phyloP scores from a whole-genome alignment of 306 rosid genomes.

The Cicer bijugum region DNA sequence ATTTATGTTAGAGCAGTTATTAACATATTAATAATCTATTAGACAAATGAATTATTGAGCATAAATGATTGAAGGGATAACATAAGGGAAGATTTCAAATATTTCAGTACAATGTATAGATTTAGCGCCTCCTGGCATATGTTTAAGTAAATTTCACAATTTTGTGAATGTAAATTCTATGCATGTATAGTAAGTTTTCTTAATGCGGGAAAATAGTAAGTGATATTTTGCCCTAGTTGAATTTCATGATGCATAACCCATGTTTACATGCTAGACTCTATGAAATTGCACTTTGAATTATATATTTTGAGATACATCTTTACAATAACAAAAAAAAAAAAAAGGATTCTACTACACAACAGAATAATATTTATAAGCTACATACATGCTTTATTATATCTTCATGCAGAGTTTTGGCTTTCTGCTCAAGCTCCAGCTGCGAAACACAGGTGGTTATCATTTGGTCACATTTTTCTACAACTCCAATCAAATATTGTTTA shows the following conservation, averaged over 20 bases:
- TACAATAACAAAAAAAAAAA: not conserved
- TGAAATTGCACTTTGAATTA: constrained; percentile 21
- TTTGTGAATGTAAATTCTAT: constrained; percentile 8
- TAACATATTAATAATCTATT: constrained; percentile 3
- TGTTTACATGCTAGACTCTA: constrained; percentile 23
- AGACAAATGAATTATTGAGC: constrained; percentile 8
- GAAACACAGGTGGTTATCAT: constrained; percentile 45
- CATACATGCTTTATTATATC: constrained; percentile 73
- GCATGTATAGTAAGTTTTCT: constrained; percentile 1
- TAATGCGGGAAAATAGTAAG: constrained; percentile 23
- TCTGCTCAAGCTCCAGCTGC: constrained; percentile 77
- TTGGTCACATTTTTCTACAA: constrained; percentile 33
- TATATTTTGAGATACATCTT: constrained; percentile 21
- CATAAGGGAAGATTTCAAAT: constrained; percentile 38
- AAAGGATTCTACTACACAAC: constrained; percentile 35
- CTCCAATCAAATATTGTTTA: constrained; percentile 29
- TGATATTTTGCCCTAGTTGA: constrained; percentile 11
- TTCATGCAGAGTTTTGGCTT: constrained; percentile 73
- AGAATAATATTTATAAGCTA: constrained; percentile 34
- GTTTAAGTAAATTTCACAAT: constrained; percentile 26
- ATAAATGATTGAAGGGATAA: constrained; percentile 19
- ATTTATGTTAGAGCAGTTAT: too few relatives aligned
- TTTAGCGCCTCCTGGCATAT: constrained; percentile 8
- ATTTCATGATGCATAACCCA: constrained; percentile 32
- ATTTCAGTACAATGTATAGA: constrained; percentile 23